A percentile compares a stretch with the other conserved stretches of the same genome.
Evolutionary conservation across 805 yeast genomes (phyloP).

Genomic region (Yamadazyma olivae): DNA sequence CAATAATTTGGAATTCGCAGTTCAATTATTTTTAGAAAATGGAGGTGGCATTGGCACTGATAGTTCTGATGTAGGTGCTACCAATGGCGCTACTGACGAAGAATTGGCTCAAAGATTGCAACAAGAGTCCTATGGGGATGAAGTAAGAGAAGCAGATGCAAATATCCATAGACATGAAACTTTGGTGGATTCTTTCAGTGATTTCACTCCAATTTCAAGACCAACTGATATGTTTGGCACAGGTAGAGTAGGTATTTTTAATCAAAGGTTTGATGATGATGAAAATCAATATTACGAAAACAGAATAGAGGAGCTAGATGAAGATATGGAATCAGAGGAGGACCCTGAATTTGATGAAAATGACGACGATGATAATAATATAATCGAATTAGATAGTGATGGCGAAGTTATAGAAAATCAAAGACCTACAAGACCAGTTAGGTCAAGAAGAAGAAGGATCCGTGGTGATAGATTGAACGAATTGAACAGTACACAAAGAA

Average conservation of each 20-base stretch:
- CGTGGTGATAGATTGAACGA: conserved; percentile 26
- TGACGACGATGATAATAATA: conserved; percentile 22
- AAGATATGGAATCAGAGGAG: conserved; percentile 26
- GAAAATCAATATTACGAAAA: conserved; percentile 23
- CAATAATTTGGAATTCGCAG: conserved; percentile 77
- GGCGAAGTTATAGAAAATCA: conserved; percentile 19
- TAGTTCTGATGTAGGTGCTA: conserved; percentile 3
- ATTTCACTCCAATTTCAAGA: conserved; percentile 8
- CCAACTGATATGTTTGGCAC: conserved; percentile 48
- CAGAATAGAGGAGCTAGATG: conserved; percentile 16
- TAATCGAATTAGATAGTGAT: conserved; percentile 28
- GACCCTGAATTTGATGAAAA: conserved; percentile 17
- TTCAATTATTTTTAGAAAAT: conserved; percentile 72
- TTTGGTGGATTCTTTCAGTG: conserved; percentile 45
- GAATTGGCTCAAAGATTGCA: conserved; percentile 62
- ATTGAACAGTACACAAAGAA: conserved; percentile 52
- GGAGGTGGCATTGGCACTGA: conserved; percentile 8
- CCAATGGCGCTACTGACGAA: conserved; percentile 32
- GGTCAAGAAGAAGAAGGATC: conserved; percentile 23
- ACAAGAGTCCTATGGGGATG: conserved; percentile 52
- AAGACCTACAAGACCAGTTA: conserved; percentile 3
- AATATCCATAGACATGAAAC: conserved; percentile 80
- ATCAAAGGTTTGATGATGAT: conserved; percentile 49
- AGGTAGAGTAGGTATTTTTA: conserved; percentile 53
- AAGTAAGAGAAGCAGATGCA: conserved; percentile 58